Percentiles rank a stretch among this genome's conserved stretches.
These are phyloP conservation scores for Conoideocrella luteorostrata DNA, from an alignment of 2,329 filamentous ascomycete genomes.

Conservation along the genomic window DNA sequence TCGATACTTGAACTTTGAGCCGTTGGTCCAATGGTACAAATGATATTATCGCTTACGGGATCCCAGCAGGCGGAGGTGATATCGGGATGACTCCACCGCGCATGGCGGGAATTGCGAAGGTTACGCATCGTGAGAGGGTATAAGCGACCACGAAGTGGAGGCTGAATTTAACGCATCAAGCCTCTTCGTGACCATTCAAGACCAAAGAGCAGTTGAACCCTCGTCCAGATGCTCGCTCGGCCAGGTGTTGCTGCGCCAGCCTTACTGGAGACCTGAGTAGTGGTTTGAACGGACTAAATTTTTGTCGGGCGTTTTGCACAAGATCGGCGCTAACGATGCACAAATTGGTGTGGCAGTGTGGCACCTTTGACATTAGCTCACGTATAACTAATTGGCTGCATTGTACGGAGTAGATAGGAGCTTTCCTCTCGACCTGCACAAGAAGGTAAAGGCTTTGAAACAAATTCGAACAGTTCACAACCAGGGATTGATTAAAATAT, in stretches of 20 bases:
- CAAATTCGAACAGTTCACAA: no score
- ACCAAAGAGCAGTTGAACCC: background rate
- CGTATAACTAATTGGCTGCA: background rate
- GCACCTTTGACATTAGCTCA: background rate
- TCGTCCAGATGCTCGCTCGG: background rate
- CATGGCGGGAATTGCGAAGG: slow-evolving; percentile 69
- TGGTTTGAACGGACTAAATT: slow-evolving; percentile 9
- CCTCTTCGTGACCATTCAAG: background rate
- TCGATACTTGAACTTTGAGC: slow-evolving; percentile 65
- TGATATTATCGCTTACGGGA: slow-evolving; percentile 64
- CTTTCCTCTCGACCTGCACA: no score
- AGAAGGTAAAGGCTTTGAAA: no score
- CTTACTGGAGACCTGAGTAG: background rate
- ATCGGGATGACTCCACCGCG: slow-evolving; percentile 54
- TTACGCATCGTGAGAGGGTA: slow-evolving; percentile 64
- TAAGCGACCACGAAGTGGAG: background rate
- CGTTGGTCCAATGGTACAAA: slow-evolving; percentile 81
- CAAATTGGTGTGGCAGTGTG: background rate
- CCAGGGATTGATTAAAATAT: no score
- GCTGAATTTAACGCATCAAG: slow-evolving; percentile 6
- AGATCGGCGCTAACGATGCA: slow-evolving; percentile 13
- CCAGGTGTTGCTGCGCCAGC: background rate
- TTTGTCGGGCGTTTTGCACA: slow-evolving; percentile 9
- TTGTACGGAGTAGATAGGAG: no score
- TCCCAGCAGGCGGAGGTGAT: slow-evolving; percentile 84